Evolutionary conservation across 768 basidiomycete species (phyloP).

Genomic region (Boletus subparvulus): DNA sequence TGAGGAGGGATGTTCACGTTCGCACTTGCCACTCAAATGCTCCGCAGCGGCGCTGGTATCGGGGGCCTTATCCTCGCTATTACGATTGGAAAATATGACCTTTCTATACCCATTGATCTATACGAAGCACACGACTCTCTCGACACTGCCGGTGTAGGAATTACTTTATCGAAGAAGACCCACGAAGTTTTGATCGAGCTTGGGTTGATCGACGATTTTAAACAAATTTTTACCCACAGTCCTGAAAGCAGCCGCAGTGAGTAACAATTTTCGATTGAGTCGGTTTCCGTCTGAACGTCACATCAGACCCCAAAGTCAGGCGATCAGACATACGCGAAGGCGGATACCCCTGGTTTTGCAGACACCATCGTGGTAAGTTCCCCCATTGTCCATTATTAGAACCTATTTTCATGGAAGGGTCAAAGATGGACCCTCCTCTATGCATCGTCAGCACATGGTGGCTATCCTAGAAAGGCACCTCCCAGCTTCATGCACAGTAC

Average conservation of each 20-base stretch:
- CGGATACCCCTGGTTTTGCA: constrained; percentile 31
- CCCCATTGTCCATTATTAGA: not conserved
- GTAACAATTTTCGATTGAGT: not conserved
- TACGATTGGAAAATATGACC: constrained; percentile 34
- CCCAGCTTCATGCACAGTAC: constrained; percentile 17
- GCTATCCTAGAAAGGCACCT: constrained; percentile 16
- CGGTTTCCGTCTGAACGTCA: not conserved
- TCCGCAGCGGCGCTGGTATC: constrained; percentile 39
- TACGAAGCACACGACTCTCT: constrained; percentile 49
- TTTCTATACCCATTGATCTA: constrained; percentile 37
- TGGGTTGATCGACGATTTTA: constrained; percentile 39
- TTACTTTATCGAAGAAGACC: constrained; percentile 47
- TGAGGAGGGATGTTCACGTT: not conserved
- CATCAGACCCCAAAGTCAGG: not conserved
- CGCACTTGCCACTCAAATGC: not conserved
- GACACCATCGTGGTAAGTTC: constrained; percentile 21
- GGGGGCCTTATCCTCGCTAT: constrained; percentile 45
- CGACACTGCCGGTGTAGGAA: constrained; percentile 41
- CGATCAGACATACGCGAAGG: constrained; percentile 32
- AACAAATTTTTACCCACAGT: constrained; percentile 9
- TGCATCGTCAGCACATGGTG: constrained; percentile 26
- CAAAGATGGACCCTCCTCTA: constrained; percentile 7
- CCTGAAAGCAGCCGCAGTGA: constrained; percentile 17
- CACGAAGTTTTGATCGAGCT: constrained; percentile 46
- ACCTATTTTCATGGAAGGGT: not conserved